Base-by-base conservation (phyloP, 2,329 filamentous ascomycete species). In the Pseudogymnoascus sp. region DNA sequence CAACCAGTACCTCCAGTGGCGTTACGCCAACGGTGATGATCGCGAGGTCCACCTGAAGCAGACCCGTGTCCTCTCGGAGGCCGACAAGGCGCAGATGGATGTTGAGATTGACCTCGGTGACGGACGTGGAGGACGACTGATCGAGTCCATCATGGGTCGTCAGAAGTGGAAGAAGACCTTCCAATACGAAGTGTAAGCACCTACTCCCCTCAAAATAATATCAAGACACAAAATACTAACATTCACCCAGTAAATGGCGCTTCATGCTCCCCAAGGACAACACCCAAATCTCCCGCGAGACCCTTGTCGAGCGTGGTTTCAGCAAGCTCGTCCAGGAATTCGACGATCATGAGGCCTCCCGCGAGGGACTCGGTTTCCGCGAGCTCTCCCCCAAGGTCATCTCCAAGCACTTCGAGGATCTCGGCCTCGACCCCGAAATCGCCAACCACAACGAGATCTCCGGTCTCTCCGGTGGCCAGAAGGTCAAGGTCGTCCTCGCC, bases 151-250 rank as follows among this genome's bases (percentile, higher is more conserved):
- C 28, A 96, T 99, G 70, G 95, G 95, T 82, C 89, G 95, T 70
- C 93, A 97, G 75, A 99, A 99, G 81, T 97, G 86, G 81, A 97
- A 99, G 87, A 99, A 99, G 86, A 90, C 88, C 42, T 97, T 96
- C 85, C 93, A 97, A 82, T 97, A 97, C 74, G 93, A 97, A 81
- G 86, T 97, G 84, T 88, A 83, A 81, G 84, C 78, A 40, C 17
- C 9, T 31, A 5, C 4, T 38, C 13, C 42, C 15, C 26, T 8
- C 17, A 8, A 19, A 15, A 26, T 19, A 21, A 59, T 11, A 33
- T 33, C 21, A 3, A 33, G 21, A 28, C 8, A 10, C 3, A 17
- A 6, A 40, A 76, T 36, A 67, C 73, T 77, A 70, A 78, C 67
- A 62, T 19, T 7, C n/a, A 19, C 40, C n/a, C 66, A 88, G 85